Evolutionary conservation across 2,329 filamentous ascomycete genomes (phyloP), one percentile per base, ranked within the genome.

Genomic region (Sordariomycetes sp.): DNA sequence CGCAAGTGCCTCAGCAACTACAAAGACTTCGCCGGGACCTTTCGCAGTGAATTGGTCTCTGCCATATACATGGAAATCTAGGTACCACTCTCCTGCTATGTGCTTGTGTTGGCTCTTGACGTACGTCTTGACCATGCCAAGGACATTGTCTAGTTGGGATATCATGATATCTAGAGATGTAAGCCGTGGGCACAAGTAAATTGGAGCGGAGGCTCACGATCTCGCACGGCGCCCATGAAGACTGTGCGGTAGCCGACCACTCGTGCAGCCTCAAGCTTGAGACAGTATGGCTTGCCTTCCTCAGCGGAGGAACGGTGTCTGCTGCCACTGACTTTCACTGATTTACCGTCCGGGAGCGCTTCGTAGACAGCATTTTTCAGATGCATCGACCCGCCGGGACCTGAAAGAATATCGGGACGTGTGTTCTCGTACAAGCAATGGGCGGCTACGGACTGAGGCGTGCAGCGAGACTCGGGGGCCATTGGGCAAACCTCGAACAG

Each of bases 351-450:
- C 10, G 24, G 19, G 6, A 38, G 32, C 15, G 64, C 55, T 36
- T 38, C 36, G 18, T 38, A 38, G 9, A 7, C 8, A 14, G 29
- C 20, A 59, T 68, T 30, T 0, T 51, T 50, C 0, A 73, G 47
- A 27, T 66, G 50, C 0, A 74, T 51, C 6, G 50, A 45, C 0
- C 70, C 71, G 0, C 70, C 71, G 0, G 70, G 71, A 0, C 70
- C 70, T 5, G 51, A 39, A 2, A 73, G 43, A 2, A 65, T 42
- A 44, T 75, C 70, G 0, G 71, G 70, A 12, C 70, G 46, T 0
- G 60, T 56, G 39, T 74, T 75, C 50, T 74, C 70, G 33, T 75
- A 75, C 8, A 75, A 46, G 0, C 68, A 64, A 39, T 75, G 70
- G 0, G 70, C 66, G 1, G 68, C 68, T 1, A 75, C 68, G 0